Conservation (phyloP, 2,329 filamentous ascomycete species). For the Esteya vermicola region DNA sequence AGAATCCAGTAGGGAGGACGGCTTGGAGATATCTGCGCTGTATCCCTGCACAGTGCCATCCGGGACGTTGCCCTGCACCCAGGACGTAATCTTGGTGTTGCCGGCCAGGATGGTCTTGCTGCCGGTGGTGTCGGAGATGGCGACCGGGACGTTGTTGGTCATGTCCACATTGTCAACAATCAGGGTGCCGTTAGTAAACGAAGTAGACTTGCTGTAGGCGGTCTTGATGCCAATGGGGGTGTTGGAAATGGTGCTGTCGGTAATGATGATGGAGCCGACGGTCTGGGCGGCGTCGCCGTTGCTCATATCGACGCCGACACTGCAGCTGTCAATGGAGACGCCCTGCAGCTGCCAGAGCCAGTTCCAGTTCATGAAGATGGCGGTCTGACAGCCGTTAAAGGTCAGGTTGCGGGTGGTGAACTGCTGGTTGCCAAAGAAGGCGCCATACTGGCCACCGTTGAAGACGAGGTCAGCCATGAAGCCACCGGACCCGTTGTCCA, state of each 20-base stretch:
- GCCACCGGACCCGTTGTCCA: constrained; percentile 73
- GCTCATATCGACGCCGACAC: constrained; percentile 68
- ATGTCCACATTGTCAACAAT: constrained; percentile 88
- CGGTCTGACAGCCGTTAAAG: constrained; percentile 71
- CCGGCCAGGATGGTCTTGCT: constrained; percentile 53
- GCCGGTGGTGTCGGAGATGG: constrained; percentile 43
- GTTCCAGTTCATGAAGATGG: constrained; percentile 84
- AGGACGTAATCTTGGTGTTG: constrained; percentile 54
- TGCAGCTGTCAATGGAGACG: constrained; percentile 57
- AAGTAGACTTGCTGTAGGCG: constrained; percentile 44
- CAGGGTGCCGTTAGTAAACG: constrained; percentile 63
- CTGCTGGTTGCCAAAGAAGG: constrained; percentile 75
- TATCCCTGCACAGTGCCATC: constrained; percentile 42
- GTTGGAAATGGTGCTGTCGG: constrained; percentile 68
- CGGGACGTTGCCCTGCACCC: constrained; percentile 61
- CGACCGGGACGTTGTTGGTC: constrained; percentile 46
- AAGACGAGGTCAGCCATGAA: constrained; percentile 76
- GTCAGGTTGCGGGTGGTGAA: constrained; percentile 73
- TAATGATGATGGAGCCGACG: constrained; percentile 71
- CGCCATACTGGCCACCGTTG: constrained; percentile 66
- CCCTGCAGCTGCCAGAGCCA: constrained; percentile 77
- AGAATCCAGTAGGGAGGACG: constrained; percentile 46
- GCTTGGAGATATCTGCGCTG: constrained; percentile 47
- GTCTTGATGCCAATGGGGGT: constrained; percentile 67
- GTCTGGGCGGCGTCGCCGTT: constrained; percentile 48